Percentiles rank a stretch among this genome's conserved stretches.
These are phyloP conservation scores for Spinacia oleracea DNA, from an alignment of 179 eudicot genomes.

Conservation along the genomic window DNA sequence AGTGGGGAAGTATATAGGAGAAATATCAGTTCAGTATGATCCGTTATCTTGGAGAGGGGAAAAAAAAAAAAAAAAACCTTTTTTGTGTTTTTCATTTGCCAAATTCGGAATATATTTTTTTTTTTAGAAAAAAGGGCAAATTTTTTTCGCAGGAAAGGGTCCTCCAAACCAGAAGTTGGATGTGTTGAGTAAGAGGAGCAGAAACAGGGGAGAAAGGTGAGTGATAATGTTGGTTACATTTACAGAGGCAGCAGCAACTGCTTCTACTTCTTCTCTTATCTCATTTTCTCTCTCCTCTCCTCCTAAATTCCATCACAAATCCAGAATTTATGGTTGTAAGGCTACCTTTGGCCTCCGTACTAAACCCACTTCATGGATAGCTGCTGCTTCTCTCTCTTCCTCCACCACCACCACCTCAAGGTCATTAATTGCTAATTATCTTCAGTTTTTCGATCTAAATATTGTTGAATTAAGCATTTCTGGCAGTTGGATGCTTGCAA, in stretches of 20 bases:
- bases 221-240: constrained; percentile 55
- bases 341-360: constrained; percentile 28
- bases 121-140: too few relatives aligned
- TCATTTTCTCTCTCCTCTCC: constrained; percentile 22
- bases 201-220: neutral
- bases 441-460: neutral
- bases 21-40: too few relatives aligned
- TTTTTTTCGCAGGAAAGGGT: too few relatives aligned
- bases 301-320: constrained; percentile 18
- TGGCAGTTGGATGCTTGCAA: neutral
- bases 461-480: neutral
- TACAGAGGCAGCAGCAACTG: constrained; percentile 28
- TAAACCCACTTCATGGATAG: constrained; percentile 30
- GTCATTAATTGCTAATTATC: constrained; percentile 20
- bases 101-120: too few relatives aligned
- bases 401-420: constrained; percentile 29
- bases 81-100: too few relatives aligned
- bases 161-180: too few relatives aligned
- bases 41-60: too few relatives aligned
- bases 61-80: too few relatives aligned
- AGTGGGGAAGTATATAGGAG: too few relatives aligned
- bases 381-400: constrained; percentile 44
- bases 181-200: neutral
- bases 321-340: constrained; percentile 32
- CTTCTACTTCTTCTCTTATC: constrained; percentile 28